A percentile compares a stretch with the other conserved stretches of the same genome.
These are phyloP conservation scores for Pythium sukuiense DNA, from an alignment of 352 stramenopile species.

Conservation along the genomic window DNA sequence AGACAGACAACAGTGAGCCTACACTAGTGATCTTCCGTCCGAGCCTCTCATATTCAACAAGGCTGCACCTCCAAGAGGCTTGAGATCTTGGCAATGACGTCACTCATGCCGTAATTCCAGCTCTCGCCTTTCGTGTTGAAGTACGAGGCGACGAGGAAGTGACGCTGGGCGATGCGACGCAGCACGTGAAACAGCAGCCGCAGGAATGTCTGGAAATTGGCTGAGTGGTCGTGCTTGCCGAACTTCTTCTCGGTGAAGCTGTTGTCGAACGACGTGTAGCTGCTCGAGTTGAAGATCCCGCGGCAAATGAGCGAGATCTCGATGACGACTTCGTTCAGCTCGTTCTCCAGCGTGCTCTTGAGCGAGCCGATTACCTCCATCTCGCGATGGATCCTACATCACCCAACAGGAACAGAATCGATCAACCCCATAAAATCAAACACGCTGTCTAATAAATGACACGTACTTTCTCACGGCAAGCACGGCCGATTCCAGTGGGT, in stretches of 20 bases:
- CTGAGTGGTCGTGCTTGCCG: conserved; percentile 60
- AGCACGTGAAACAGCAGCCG: conserved; percentile 67
- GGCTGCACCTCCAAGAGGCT: conserved; percentile 53
- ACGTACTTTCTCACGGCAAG: conserved; percentile 66
- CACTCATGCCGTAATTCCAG: conserved; percentile 68
- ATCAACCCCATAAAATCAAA: too few species aligned
- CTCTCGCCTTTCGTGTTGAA: conserved; percentile 62
- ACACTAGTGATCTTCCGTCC: too few species aligned
- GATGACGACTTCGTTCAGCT: conserved; percentile 58
- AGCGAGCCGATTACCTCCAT: conserved; percentile 75
- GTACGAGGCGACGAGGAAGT: conserved; percentile 60
- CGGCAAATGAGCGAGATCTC: conserved; percentile 72
- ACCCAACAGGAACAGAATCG: too few species aligned
- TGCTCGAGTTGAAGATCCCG: conserved; percentile 71
- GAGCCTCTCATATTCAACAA: too few species aligned
- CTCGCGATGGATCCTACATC: conserved; percentile 62
- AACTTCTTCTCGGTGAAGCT: conserved; percentile 75
- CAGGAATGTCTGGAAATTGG: conserved; percentile 70
- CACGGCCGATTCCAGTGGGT: conserved; percentile 53
- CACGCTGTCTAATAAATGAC: too few species aligned
- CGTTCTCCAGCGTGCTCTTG: conserved; percentile 65
- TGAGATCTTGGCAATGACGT: conserved; percentile 67
- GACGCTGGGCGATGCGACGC: conserved; percentile 60
- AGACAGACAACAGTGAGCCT: background rate
- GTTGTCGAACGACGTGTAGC: conserved; percentile 77